Evolutionary conservation across 768 basidiomycete genomes (phyloP), one percentile per base, ranked within the genome.

Genomic region (Fibroporia radiculosa): DNA sequence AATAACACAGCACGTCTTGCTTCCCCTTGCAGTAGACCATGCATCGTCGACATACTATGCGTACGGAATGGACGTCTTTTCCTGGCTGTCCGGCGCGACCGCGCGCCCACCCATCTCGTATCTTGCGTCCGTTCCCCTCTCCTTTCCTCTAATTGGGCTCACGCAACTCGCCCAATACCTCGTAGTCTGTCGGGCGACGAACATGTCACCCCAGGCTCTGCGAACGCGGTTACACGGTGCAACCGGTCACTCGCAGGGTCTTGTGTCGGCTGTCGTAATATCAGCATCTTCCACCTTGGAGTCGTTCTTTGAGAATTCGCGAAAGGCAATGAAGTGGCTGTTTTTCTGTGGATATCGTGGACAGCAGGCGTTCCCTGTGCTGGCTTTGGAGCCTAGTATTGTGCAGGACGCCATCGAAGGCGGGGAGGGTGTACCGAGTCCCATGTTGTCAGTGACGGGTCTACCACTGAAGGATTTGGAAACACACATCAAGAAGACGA

Each of bases 181-280:
- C 50, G 71, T 85, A 36, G 75, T 83, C 5, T 86, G 84, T 60
- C 82, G 80, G 42, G 81, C 89, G 44, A 70, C 81, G 18, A 78
- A 80, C 45, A 66, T 90, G 33, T 80, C 79, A 6, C 92, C 92
- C 0, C 88, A 82, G 7, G 78, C 93, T 57, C 74, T 96, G 61
- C 80, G 87, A 29, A 66, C 72, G 36, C 75, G 76, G 36, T 74
- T 98, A 44, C 71, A 78, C 8, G 95, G 95, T 26, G 80, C 93
- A 2, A 98, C 96, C 13, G 96, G 96, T 25, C 96, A 99, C 67
- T 97, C 93, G 2, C 95, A 98, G 64, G 96, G 96, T 53, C 80
- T 99, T 55, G 82, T 96, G 38, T 90, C 93, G 11, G 96, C 96
- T n/a, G 77, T 93, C 42, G 82, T 78, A 29, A 80, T 97, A 56